A percentile compares a stretch with the other conserved stretches of the same genome.
These are phyloP conservation scores for Rubia balearica DNA, from an alignment of 305 asterid species.

Conservation along the genomic window DNA sequence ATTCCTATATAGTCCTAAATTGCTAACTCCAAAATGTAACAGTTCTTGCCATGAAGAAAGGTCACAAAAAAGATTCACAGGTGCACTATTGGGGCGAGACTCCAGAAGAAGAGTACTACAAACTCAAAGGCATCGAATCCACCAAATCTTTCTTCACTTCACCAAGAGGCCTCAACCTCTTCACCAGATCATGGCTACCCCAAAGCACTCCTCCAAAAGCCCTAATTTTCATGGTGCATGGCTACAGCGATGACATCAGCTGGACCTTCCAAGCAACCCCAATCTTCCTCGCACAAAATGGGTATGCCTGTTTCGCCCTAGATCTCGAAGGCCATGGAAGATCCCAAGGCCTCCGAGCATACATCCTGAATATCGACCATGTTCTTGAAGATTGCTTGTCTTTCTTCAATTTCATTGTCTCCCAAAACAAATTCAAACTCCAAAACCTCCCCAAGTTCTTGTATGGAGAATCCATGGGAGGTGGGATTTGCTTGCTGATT, in stretches of 20 bases:
- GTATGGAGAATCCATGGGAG: conserved; percentile 89
- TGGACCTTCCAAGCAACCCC: conserved; percentile 92
- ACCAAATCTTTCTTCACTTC: conserved; percentile 50
- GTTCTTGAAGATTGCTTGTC: conserved; percentile 59
- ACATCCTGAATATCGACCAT: conserved; percentile 60
- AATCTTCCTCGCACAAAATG: conserved; percentile 77
- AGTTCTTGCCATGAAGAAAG: not conserved
- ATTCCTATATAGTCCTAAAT: not conserved
- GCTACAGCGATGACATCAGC: conserved; percentile 87
- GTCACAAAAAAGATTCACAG: not conserved
- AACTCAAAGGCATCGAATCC: conserved; percentile 47
- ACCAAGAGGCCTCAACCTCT: conserved; percentile 63
- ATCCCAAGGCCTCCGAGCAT: conserved; percentile 70
- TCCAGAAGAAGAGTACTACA: conserved; percentile 65
- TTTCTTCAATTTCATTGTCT: conserved; percentile 27
- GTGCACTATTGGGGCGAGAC: conserved; percentile 74
- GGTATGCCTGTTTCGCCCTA: conserved; percentile 75
- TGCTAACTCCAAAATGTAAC: not conserved
- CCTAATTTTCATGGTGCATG: conserved; percentile 80
- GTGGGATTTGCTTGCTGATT: conserved; percentile 71
- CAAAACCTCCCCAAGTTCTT: conserved; percentile 33
- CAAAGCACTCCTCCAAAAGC: conserved; percentile 26
- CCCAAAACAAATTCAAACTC: conserved; percentile 36
- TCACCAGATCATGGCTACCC: conserved; percentile 82
- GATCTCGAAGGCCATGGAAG: conserved; percentile 88